phyloP scores from a whole-genome alignment of 2,329 filamentous ascomycete species.

The Ophiostoma sp. region DNA sequence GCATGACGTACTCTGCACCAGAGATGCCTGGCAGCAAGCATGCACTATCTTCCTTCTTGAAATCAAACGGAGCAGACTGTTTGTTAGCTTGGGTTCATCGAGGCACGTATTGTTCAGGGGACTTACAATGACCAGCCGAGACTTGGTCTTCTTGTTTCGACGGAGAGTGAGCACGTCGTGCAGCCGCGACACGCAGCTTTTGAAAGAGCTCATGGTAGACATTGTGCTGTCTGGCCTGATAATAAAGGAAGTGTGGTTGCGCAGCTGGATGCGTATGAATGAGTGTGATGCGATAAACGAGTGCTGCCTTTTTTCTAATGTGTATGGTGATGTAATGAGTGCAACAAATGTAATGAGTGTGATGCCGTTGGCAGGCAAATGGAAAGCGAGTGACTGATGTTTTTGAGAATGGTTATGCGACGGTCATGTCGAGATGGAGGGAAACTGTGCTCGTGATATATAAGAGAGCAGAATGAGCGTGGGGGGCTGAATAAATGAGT shows the following conservation, averaged over 20 bases:
- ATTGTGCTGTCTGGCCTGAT: neutral
- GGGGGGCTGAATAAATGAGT: neutral
- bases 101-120: neutral
- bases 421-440: neutral
- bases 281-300: neutral
- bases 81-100: constrained; percentile 28
- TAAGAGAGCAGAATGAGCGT: constrained; percentile 5
- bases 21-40: constrained; percentile 45
- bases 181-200: constrained; percentile 41
- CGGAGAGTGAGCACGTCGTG: constrained; percentile 40
- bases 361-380: neutral
- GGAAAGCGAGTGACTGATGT: neutral
- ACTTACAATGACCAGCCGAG: constrained; percentile 45
- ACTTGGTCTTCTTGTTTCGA: constrained; percentile 38
- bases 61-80: constrained; percentile 55
- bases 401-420: neutral
- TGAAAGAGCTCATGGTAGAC: constrained; percentile 36
- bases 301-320: constrained; percentile 22
- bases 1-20: constrained; percentile 35
- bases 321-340: neutral
- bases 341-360: constrained; percentile 3
- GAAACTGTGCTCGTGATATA: neutral
- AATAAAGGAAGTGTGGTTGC: constrained; percentile 17
- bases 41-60: constrained; percentile 48
- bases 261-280: neutral